Evolutionary conservation across 495 filamentous ascomycete species (phyloP).

Genomic region (Pseudomonodictys pantanalensis): DNA sequence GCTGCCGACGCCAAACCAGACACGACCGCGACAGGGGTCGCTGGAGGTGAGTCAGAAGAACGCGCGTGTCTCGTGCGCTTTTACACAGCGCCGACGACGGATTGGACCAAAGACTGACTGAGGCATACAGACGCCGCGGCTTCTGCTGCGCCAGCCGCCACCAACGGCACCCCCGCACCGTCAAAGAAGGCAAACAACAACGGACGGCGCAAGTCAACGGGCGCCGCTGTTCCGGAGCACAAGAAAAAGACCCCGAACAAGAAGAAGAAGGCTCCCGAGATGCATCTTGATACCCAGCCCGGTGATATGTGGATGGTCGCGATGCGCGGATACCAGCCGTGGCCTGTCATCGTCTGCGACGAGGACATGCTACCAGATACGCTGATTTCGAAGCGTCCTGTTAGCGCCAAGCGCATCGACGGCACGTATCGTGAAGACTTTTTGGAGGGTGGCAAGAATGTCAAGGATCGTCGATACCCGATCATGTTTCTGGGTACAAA

Average conservation of each 20-base stretch:
- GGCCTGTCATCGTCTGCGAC: slow-evolving; percentile 87
- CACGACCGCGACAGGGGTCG: slow-evolving; percentile 3
- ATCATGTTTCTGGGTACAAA: slow-evolving; percentile 93
- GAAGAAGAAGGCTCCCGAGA: slow-evolving; percentile 71
- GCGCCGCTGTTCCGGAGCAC: slow-evolving; percentile 60
- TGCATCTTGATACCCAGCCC: slow-evolving; percentile 76
- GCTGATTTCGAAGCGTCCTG: slow-evolving; percentile 69
- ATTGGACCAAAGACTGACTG: slow-evolving; percentile 18
- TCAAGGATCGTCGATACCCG: slow-evolving; percentile 77
- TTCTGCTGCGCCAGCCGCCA: background rate
- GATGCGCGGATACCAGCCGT: slow-evolving; percentile 84
- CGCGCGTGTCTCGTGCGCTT: background rate
- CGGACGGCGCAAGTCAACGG: slow-evolving; percentile 65
- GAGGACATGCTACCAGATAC: slow-evolving; percentile 82
- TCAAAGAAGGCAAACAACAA: slow-evolving; percentile 44
- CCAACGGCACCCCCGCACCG: slow-evolving; percentile 37
- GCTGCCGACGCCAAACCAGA: slow-evolving; percentile 16
- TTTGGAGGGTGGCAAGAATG: slow-evolving; percentile 77
- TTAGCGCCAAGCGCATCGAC: slow-evolving; percentile 74
- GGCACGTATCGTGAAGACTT: slow-evolving; percentile 82
- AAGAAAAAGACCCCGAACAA: slow-evolving; percentile 77
- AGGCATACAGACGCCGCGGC: slow-evolving; percentile 1
- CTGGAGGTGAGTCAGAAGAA: slow-evolving; percentile 17
- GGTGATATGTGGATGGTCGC: slow-evolving; percentile 83
- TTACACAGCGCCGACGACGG: background rate